Conservation (phyloP, 73 alveolate genomes). For the Diophrys sp. region DNA sequence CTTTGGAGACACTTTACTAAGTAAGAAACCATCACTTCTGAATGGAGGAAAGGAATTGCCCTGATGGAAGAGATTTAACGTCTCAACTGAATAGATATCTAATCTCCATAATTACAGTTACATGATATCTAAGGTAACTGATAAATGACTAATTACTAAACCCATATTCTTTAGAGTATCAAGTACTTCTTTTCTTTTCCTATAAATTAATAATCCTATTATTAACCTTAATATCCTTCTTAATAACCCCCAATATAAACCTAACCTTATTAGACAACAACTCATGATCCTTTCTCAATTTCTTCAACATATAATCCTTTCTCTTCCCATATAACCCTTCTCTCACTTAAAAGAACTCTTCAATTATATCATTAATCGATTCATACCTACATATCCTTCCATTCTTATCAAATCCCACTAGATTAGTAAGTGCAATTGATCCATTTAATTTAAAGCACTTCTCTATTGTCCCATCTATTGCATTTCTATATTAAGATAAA, state of each 20-base stretch:
- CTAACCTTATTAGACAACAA: constrained; percentile 87
- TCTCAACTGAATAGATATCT: too few relatives aligned
- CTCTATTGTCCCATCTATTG: constrained; percentile 65
- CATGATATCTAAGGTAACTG: too few relatives aligned
- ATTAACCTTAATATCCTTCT: constrained; percentile 80
- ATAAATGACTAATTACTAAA: too few relatives aligned
- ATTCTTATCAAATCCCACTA: constrained; percentile 89
- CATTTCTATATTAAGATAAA: constrained; percentile 8
- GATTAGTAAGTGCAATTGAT: constrained; percentile 70
- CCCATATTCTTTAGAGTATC: constrained; percentile 1
- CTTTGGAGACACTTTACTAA: too few relatives aligned
- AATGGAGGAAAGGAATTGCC: too few relatives aligned
- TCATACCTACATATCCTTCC: constrained; percentile 83
- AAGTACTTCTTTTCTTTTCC: constrained; percentile 55
- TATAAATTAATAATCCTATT: too few relatives aligned
- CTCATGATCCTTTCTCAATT: constrained; percentile 90
- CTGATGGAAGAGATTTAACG: too few relatives aligned
- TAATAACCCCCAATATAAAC: constrained; percentile 85
- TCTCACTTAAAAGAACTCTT: constrained; percentile 89
- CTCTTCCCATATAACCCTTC: constrained; percentile 85
- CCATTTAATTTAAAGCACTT: constrained; percentile 84
- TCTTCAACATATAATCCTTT: constrained; percentile 92
- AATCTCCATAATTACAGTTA: too few relatives aligned
- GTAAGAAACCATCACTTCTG: too few relatives aligned
- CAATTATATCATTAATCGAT: constrained; percentile 80